Evolutionary conservation across 176 grass and related monocot genomes (phyloP), one percentile per base, ranked within the genome.

Genomic region (Alopecurus myosuroides): DNA sequence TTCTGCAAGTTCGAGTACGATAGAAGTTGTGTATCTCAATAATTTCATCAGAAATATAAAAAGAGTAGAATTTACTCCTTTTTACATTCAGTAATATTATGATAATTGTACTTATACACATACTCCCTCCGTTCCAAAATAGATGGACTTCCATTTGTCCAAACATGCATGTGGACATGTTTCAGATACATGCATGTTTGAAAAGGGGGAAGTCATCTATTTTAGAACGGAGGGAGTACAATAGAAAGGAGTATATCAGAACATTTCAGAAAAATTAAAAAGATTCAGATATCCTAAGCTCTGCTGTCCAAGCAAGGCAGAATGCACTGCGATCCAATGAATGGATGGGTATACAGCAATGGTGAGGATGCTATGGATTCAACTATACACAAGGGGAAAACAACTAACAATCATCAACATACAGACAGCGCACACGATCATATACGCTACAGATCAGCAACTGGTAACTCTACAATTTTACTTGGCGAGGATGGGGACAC

Each of bases 401-500:
- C 39, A 5, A 0, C 61, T 69, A 23, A 23, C 17, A 15, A 14
- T n/a, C n/a, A 66, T 48, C n/a, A 3, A 25, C 49, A 81, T 26
- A 34, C 40, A n/a, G n/a, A 77, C 11, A 22, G 37, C 39, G 56
- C 75, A 79, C 51, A 90, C 48, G 36, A 90, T 71, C 15, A 64
- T 66, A 90, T 83, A 65, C 66, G 58, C 65, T 74, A 57, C 45
- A 11, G 18, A 82, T 83, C 79, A 66, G 71, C 74, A 12, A 5
- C 0, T 42, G 17, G 2, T 20, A 10, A 22, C 26, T 67, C 77
- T 81, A n/a, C 7, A 7, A 50, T 40, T 23, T 79, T 65, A 88
- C 23, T 98, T 68, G 17, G 97, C 97, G 20, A 98, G 91, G 85
- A 98, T 87, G 6, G 88, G 70, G 76, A 77, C 81, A 85, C 97